Evolutionary conservation across 495 filamentous ascomycete genomes (phyloP), one percentile per base, ranked within the genome.

Genomic region (Platismatia glauca): DNA sequence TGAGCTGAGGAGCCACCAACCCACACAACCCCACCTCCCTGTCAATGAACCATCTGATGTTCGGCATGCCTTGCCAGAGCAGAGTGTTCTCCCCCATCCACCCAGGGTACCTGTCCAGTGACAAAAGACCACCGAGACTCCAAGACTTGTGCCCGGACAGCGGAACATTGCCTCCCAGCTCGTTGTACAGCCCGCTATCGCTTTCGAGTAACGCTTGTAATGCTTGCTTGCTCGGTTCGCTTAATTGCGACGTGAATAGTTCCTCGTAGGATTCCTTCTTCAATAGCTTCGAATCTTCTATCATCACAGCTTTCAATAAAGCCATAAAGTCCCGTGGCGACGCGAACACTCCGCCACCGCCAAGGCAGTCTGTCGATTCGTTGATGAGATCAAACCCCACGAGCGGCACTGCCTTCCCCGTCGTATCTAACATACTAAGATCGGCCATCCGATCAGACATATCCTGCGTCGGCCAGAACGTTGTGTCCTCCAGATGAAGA

Each of bases 191-290:
- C 7, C 20, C 43, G n/a, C 43, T 46, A n/a, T 46, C 43, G 24
- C 43, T 24, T 11, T 46, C 43, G 2, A 50, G 22, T 11, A 29
- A 12, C 22, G 24, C 24, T 27, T 50, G 22, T 29, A 29, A 50
- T 27, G 24, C 46, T 50, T 50, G 46, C 24, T 50, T 16, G 46
- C 46, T 50, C 24, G 46, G 24, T 50, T 39, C 27, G 18, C 73
- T 66, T 37, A 84, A 70, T 58, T 82, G 79, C 41, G 79, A 73
- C 29, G 69, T 63, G 67, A 86, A 85, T 70, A 87, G 79, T 63
- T 74, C 68, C 8, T 79, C 73, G 16, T 78, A 75, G 18, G 75
- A 78, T 29, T 64, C 61, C n/a, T 69, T 56, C 48, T 72, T 72
- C 5, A 83, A 67, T 8, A 84, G 55, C 55, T 72, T 73, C 34